A percentile compares a stretch with the other conserved stretches of the same genome.
These are phyloP conservation scores for Cyberlindnera suaveolens DNA, from an alignment of 805 yeast genomes.

Conservation along the genomic window DNA sequence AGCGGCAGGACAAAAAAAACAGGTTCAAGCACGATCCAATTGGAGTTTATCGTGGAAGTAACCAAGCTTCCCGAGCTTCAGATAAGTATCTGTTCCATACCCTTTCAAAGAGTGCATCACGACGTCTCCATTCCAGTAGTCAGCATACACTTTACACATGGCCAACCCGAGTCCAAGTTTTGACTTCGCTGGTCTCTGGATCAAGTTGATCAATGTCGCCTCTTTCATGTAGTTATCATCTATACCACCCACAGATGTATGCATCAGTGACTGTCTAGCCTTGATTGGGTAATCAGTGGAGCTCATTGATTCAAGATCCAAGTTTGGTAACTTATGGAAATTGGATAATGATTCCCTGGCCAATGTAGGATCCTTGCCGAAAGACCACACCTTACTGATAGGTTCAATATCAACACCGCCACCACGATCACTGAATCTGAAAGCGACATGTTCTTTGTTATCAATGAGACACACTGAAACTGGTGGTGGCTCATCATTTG, in stretches of 20 bases:
- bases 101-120: constrained; percentile 82
- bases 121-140: constrained; percentile 93
- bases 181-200: constrained; percentile 65
- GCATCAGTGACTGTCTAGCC: constrained; percentile 25
- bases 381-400: constrained; percentile 73
- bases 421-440: constrained; percentile 83
- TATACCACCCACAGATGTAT: constrained; percentile 37
- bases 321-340: constrained; percentile 66
- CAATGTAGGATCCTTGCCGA: constrained; percentile 61
- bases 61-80: constrained; percentile 76
- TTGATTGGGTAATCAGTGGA: constrained; percentile 19
- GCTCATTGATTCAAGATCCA: constrained; percentile 29
- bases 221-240: constrained; percentile 24
- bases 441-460: constrained; percentile 58
- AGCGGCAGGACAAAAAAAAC: not conserved
- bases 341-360: constrained; percentile 56
- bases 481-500: constrained; percentile 50
- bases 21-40: constrained; percentile 57
- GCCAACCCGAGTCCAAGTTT: constrained; percentile 88
- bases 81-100: constrained; percentile 83
- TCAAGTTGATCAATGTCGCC: constrained; percentile 53
- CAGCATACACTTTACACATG: constrained; percentile 87
- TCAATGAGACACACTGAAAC: constrained; percentile 71
- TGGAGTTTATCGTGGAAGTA: constrained; percentile 56
- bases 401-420: constrained; percentile 72